Percentiles rank a stretch among this genome's conserved stretches.
Conservation (phyloP, 768 basidiomycete genomes). For the Amanita brunnescens region DNA sequence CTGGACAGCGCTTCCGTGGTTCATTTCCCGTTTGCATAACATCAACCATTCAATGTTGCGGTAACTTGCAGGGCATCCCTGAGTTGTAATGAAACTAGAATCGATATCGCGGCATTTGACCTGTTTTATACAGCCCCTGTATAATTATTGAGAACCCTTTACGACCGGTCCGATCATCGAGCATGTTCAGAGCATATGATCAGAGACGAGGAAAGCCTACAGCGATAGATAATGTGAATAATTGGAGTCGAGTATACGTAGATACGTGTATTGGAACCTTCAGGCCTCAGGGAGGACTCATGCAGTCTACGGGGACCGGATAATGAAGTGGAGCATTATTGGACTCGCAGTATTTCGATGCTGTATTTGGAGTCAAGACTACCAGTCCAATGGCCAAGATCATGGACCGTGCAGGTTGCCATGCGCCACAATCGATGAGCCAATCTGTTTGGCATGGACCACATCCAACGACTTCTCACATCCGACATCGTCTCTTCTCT, state of each 20-base stretch:
- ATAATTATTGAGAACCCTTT: background rate
- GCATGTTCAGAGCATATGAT: background rate
- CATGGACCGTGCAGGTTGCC: too few species aligned
- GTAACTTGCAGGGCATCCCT: too few species aligned
- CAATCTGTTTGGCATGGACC: background rate
- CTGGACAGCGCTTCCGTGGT: background rate
- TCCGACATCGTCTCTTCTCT: constrained; percentile 6
- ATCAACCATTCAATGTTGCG: too few species aligned
- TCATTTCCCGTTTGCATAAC: too few species aligned
- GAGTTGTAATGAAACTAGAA: background rate
- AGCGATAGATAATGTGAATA: background rate
- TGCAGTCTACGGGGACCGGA: too few species aligned
- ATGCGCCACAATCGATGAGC: background rate
- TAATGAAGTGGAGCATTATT: too few species aligned
- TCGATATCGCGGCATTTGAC: background rate
- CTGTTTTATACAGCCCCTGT: background rate
- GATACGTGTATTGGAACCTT: background rate
- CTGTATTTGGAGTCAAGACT: too few species aligned
- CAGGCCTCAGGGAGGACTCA: too few species aligned
- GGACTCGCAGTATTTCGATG: too few species aligned
- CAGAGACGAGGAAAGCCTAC: background rate
- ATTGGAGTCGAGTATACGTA: background rate
- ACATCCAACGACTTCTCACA: constrained; percentile 5
- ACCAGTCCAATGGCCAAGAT: too few species aligned
- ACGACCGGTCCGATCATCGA: background rate